Conservation (phyloP, 2,329 filamentous ascomycete species). For the Alternaria tenuissima region DNA sequence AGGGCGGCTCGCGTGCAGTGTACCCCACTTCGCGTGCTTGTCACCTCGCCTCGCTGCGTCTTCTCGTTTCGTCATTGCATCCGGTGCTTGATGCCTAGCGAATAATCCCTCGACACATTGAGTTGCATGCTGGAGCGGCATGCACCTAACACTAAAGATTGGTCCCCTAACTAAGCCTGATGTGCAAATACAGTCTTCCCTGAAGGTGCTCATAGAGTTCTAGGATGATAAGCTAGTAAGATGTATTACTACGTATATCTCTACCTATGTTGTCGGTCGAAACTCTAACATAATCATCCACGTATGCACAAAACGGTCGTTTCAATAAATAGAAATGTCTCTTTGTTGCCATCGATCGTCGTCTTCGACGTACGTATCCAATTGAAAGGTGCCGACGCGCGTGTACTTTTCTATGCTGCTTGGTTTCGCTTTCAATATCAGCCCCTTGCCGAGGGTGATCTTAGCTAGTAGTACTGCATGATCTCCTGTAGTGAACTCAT, state of each 20-base stretch:
- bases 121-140: too few species aligned
- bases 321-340: neutral
- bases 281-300: too few species aligned
- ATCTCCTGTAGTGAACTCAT: neutral
- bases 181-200: too few species aligned
- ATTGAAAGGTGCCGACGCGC: neutral
- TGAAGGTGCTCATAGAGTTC: too few species aligned
- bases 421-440: neutral
- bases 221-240: too few species aligned
- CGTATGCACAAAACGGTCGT: neutral
- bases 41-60: neutral
- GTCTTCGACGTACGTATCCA: neutral
- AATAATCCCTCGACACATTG: neutral
- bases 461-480: neutral
- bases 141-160: neutral
- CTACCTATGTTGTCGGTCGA: too few species aligned
- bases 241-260: too few species aligned
- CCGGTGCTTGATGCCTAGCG: neutral
- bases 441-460: neutral
- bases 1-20: neutral
- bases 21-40: conserved; percentile 12
- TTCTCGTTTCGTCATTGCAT: neutral
- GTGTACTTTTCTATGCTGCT: neutral
- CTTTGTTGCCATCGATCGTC: neutral
- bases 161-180: too few species aligned